These are phyloP conservation scores for Chaetomium strumarium DNA, from an alignment of 2,329 filamentous ascomycete species.

Conservation along the genomic window DNA sequence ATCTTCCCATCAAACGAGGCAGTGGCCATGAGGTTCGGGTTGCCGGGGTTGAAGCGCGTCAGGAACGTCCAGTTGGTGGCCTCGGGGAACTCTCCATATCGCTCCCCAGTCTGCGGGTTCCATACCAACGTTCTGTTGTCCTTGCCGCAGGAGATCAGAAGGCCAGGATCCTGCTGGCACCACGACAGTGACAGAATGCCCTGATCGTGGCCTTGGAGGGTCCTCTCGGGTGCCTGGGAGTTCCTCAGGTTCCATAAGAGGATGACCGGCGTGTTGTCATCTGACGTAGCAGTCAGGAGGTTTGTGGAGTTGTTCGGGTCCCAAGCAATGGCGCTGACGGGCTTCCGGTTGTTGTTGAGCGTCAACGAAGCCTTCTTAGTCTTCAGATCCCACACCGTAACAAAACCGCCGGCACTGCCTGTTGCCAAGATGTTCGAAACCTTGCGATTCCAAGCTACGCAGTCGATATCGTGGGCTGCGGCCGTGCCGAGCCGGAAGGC, in stretches of 20 bases:
- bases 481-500: slow-evolving; percentile 85
- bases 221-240: slow-evolving; percentile 87
- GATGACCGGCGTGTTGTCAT: slow-evolving; percentile 83
- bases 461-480: slow-evolving; percentile 91
- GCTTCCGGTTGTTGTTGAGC: slow-evolving; percentile 89
- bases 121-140: slow-evolving; percentile 93
- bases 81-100: slow-evolving; percentile 87
- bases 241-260: slow-evolving; percentile 93
- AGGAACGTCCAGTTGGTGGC: slow-evolving; percentile 99
- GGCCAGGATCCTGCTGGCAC: slow-evolving; percentile 84
- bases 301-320: slow-evolving; percentile 94
- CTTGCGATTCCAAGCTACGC: slow-evolving; percentile 97
- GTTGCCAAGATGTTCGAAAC: slow-evolving; percentile 94
- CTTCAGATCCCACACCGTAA: slow-evolving; percentile 98
- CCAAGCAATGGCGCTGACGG: slow-evolving; percentile 94
- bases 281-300: slow-evolving; percentile 84
- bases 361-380: slow-evolving; percentile 96
- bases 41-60: slow-evolving; percentile 87
- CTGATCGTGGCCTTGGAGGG: slow-evolving; percentile 85
- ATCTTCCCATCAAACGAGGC: slow-evolving; percentile 98
- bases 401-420: slow-evolving; percentile 86
- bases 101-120: slow-evolving; percentile 88
- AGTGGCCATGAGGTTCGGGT: slow-evolving; percentile 86
- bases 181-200: slow-evolving; percentile 91
- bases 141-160: slow-evolving; percentile 90